These are phyloP conservation scores for Solanum aculeatissimum DNA, from an alignment of 305 asterid species.

Conservation along the genomic window DNA sequence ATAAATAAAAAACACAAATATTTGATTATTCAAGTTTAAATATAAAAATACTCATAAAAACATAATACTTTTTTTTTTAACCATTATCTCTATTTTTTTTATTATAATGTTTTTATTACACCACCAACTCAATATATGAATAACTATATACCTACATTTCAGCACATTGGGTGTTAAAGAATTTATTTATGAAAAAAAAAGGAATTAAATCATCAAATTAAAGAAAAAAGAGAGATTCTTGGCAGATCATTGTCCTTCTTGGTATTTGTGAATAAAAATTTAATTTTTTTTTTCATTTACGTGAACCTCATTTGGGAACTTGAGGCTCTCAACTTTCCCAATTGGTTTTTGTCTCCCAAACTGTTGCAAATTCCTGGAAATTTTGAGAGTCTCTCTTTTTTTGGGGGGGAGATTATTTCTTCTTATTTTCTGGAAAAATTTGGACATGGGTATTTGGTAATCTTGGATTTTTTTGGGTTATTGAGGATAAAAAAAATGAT, in stretches of 20 bases:
- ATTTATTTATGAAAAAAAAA: constrained; percentile 10
- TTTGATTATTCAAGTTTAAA: neutral
- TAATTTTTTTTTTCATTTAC: neutral
- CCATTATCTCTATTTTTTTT: neutral
- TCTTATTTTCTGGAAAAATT: constrained; percentile 17
- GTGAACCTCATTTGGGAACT: constrained; percentile 3
- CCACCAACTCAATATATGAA: neutral
- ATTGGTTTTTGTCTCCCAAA: neutral
- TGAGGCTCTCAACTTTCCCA: constrained; percentile 9
- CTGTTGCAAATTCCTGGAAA: constrained; percentile 13
- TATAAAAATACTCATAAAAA: neutral
- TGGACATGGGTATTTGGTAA: constrained; percentile 12
- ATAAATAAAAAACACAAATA: neutral
- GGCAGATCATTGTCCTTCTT: constrained; percentile 33
- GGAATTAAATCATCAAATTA: neutral
- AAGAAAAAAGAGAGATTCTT: constrained; percentile 12
- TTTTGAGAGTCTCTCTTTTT: constrained; percentile 18
- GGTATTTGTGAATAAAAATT: constrained; percentile 7
- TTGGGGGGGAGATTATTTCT: constrained; percentile 2
- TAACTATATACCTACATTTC: constrained; percentile 14
- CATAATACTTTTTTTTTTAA: neutral
- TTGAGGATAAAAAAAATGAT: neutral
- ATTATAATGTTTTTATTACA: no score
- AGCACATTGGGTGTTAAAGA: constrained; percentile 2
- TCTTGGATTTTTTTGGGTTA: neutral